Base-by-base conservation (phyloP, 108 stramenopile species). In the Pseudonitzschia multiseries region DNA sequence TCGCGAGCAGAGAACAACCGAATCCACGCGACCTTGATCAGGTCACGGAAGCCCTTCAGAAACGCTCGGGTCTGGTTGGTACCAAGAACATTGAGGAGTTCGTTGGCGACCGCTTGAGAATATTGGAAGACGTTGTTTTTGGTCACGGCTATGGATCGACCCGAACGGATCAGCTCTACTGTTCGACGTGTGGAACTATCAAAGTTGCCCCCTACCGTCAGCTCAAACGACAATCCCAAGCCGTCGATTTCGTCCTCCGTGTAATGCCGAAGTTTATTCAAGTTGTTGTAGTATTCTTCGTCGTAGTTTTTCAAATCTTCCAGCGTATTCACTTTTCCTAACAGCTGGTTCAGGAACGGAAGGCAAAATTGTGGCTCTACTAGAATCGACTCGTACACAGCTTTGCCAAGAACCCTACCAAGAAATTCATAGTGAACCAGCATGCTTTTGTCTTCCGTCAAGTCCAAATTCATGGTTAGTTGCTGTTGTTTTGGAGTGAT, bases 291-390 rank as follows among this genome's bases (percentile, higher is more conserved):
- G 57, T 94, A 85, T 62, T 93, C 93, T 22, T 87, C 84, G 74
- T 99, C 99, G n/a, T 93, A 79, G 65, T 87, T 93, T 57, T 93
- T 95, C 50, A 99, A 73, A 70, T 99, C 99, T 73, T 99, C 98
- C 32, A 96, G 53, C 5, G 83, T 75, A 69, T 99, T 99, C 43
- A 82, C 80, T 72, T 96, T 89, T 24, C 91, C 93, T 40, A 98
- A 78, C 20, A 96, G 75, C 54, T 91, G 81, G 75, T 96, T 96
- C 42, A 98, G 73, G 75, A 97, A 96, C 2, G 91, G 92, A n/a
- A 92, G 78, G 71, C 90, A 88, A 69, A 96, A 95, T 42, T 93
- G 89, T 22, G 83, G 83, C 66, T 97, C 94, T 2, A 96, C 93
- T 29, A 97, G 73, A 57, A 97, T 96, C 12, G 87, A 86, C 72